A percentile compares a stretch with the other conserved stretches of the same genome.
Conservation (phyloP, 2,329 filamentous ascomycete genomes). For the Penicillium hesseltinei region DNA sequence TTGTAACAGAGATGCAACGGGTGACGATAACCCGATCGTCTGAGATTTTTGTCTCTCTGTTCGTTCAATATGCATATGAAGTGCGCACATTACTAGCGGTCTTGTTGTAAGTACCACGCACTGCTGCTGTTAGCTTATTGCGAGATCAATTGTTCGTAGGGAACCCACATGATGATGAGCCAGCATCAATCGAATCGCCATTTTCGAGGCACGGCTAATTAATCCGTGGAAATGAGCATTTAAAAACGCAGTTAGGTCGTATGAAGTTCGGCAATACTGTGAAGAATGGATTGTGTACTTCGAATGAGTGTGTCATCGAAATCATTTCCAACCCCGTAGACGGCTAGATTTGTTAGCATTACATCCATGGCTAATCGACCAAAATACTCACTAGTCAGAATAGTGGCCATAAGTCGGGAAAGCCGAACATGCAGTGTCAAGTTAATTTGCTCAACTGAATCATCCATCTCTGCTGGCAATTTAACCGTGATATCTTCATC, state of each 20-base stretch:
- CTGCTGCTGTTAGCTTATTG: constrained; percentile 8
- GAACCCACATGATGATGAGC: constrained; percentile 28
- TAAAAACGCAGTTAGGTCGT: constrained; percentile 25
- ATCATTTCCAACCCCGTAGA: constrained; percentile 27
- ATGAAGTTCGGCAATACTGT: constrained; percentile 27
- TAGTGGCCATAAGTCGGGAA: constrained; percentile 24
- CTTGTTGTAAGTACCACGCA: constrained; percentile 29
- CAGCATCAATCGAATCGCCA: constrained; percentile 27
- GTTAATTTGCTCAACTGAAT: constrained; percentile 22
- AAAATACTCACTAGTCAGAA: constrained; percentile 24
- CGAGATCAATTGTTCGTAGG: background rate
- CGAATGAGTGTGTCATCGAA: constrained; percentile 24
- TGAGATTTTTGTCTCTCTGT: constrained; percentile 18
- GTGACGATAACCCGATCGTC: constrained; percentile 14
- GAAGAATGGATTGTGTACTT: constrained; percentile 28
- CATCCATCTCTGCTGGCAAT: constrained; percentile 22
- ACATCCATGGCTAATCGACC: too few species aligned
- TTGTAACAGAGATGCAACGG: constrained; percentile 25
- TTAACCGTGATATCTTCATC: constrained; percentile 31
- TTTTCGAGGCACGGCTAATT: constrained; percentile 26
- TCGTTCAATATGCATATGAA: constrained; percentile 28
- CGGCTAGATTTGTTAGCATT: constrained; percentile 13
- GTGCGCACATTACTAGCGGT: constrained; percentile 28
- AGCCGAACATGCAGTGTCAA: constrained; percentile 28
- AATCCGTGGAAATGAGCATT: constrained; percentile 26